Percentiles rank a stretch among this genome's conserved stretches.
Conservation (phyloP, 2,329 filamentous ascomycete species). For the Apiospora malaysiana region DNA sequence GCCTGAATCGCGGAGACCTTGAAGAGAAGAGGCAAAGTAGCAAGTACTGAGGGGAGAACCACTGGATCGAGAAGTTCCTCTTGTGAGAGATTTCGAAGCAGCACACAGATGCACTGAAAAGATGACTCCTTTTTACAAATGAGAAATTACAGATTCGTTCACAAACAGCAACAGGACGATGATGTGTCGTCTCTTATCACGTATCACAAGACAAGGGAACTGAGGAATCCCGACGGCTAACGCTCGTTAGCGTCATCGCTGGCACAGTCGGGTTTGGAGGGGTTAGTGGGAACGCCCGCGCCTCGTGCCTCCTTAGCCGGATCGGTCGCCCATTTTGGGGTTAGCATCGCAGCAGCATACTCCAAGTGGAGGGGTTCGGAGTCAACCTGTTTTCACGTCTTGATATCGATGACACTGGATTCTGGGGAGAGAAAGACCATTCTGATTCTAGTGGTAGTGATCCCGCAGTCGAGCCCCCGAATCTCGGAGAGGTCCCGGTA, state of each 20-base stretch:
- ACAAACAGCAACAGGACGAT: background rate
- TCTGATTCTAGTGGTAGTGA: no score
- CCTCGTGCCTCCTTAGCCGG: background rate
- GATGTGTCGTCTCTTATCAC: slow-evolving; percentile 17
- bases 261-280: background rate
- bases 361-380: background rate
- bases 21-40: background rate
- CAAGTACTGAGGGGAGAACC: background rate
- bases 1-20: background rate
- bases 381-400: no score
- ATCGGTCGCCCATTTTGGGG: background rate
- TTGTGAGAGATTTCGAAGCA: background rate
- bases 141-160: background rate
- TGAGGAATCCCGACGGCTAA: slow-evolving; percentile 8
- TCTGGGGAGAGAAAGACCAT: background rate
- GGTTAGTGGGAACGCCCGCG: background rate
- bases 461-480: slow-evolving; percentile 7
- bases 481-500: background rate
- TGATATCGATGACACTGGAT: background rate
- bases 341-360: background rate
- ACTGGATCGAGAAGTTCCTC: background rate
- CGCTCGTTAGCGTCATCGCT: background rate
- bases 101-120: background rate
- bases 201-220: background rate
- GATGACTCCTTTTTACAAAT: background rate